Conservation (phyloP, 164 flowering plant species). For the Kalanchoe fedtschenkoi region DNA sequence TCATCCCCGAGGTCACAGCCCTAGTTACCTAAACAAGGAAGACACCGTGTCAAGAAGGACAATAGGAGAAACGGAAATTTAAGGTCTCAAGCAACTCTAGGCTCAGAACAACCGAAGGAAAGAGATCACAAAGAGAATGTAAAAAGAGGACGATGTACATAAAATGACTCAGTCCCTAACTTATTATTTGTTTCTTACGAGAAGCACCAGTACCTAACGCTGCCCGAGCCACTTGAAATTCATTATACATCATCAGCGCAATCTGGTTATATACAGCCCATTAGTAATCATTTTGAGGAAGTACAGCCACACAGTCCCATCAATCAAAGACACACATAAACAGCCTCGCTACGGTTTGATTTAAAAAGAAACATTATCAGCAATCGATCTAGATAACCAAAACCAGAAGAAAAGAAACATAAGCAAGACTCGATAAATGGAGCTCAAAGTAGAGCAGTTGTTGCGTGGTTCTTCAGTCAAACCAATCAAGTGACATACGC, state of each 20-base stretch:
- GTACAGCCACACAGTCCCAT: too few species aligned
- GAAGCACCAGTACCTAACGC: neutral
- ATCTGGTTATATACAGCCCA: too few species aligned
- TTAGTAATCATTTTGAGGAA: neutral
- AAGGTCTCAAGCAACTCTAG: neutral
- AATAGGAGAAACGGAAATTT: neutral
- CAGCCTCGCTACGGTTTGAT: too few species aligned
- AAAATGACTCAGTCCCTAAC: neutral
- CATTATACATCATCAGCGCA: slow-evolving; percentile 18
- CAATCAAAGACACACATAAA: too few species aligned
- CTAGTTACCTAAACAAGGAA: slow-evolving; percentile 6
- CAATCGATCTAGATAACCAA: too few species aligned
- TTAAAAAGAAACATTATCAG: too few species aligned
- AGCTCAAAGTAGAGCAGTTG: neutral
- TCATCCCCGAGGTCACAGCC: neutral
- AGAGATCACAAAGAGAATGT: neutral
- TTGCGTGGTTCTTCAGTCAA: neutral
- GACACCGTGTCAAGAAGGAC: neutral
- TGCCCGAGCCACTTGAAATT: slow-evolving; percentile 2
- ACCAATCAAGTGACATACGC: neutral
- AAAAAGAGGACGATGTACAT: neutral
- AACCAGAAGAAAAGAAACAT: neutral
- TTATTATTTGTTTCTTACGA: neutral
- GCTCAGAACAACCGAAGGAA: neutral
- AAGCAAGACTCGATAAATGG: neutral